Conservation (phyloP, 192 early-diverging fungal genomes). For the Tieghemiomyces parasiticus region DNA sequence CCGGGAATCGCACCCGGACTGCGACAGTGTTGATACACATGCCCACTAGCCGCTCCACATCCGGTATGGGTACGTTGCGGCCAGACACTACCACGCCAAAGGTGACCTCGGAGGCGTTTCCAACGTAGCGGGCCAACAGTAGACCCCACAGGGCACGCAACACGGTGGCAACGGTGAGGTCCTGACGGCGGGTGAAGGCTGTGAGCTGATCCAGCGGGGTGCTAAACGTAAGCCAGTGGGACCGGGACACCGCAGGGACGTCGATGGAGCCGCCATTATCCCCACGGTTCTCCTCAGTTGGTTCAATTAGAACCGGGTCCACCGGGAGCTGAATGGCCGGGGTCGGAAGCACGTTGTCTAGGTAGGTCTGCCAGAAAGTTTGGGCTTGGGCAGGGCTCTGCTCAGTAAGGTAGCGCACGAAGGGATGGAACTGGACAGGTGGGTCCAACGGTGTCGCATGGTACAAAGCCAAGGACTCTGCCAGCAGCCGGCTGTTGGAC, state of each 20-base stretch:
- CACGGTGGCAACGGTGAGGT: not conserved
- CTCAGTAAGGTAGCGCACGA: not conserved
- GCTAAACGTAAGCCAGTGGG: not conserved
- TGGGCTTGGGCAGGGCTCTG: not conserved
- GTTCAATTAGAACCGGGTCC: no score
- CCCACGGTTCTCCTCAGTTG: no score
- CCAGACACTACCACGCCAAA: not conserved
- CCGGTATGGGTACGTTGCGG: not conserved
- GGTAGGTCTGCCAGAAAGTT: not conserved
- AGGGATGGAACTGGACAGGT: not conserved
- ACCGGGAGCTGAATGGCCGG: constrained; percentile 3
- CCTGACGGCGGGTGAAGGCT: not conserved
- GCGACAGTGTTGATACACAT: not conserved
- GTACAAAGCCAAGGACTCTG: not conserved
- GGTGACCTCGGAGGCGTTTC: not conserved
- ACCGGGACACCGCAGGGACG: not conserved
- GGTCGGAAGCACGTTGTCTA: not conserved
- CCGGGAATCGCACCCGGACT: not conserved
- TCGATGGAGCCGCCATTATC: no score
- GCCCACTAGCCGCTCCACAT: not conserved
- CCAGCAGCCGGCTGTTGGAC: not conserved
- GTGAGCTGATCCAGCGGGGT: not conserved
- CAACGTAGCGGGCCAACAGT: not conserved
- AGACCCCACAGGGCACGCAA: not conserved
- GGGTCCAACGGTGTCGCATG: not conserved